phyloP scores from a whole-genome alignment of 306 rosid species.

The Acacia melanoxylon region DNA sequence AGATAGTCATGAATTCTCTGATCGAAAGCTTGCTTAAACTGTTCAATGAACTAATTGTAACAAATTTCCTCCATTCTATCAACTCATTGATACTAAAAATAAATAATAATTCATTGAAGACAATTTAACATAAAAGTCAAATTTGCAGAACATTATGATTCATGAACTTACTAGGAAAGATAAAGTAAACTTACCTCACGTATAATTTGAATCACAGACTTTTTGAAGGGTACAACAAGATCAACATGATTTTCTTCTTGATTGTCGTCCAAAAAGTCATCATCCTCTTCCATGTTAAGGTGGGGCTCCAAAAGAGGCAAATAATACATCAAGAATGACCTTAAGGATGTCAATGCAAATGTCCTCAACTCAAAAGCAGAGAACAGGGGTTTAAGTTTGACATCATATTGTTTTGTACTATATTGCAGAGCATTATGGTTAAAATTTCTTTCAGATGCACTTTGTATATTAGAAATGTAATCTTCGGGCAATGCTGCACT shows the following conservation, averaged over 20 bases:
- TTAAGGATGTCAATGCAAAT: constrained; percentile 57
- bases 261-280: constrained; percentile 42
- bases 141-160: constrained; percentile 1
- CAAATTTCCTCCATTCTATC: not conserved
- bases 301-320: constrained; percentile 86
- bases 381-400: constrained; percentile 69
- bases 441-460: constrained; percentile 51
- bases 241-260: constrained; percentile 40
- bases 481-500: constrained; percentile 60
- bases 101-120: not conserved
- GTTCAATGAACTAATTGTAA: not conserved
- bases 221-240: constrained; percentile 72
- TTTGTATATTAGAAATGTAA: constrained; percentile 39
- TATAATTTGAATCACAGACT: constrained; percentile 78
- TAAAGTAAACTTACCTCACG: constrained; percentile 64
- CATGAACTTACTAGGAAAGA: constrained; percentile 7
- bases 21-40: not conserved
- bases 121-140: constrained; percentile 9
- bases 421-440: constrained; percentile 51
- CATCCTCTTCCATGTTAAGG: constrained; percentile 66
- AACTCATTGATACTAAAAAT: not conserved
- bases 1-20: not conserved
- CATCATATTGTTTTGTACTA: constrained; percentile 56
- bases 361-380: constrained; percentile 71
- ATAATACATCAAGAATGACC: constrained; percentile 70